These are phyloP conservation scores for Torulaspora gathmanii DNA, from an alignment of 805 yeast species.

Conservation along the genomic window DNA sequence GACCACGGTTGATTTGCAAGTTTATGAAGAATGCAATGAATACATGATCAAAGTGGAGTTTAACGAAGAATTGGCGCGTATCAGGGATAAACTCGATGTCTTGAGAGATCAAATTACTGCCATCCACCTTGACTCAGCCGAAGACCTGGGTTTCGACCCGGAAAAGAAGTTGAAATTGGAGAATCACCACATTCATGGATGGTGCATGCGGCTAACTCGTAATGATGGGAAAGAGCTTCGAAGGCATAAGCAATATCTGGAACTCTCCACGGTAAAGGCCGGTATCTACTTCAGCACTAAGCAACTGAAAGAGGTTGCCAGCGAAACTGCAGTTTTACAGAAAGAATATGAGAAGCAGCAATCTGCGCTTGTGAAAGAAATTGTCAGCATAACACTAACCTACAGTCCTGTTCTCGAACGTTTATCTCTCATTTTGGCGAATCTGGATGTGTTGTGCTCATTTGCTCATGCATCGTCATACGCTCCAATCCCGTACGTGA, in stretches of 20 bases:
- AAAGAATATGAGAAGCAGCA: slow-evolving; percentile 72
- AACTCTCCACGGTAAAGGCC: slow-evolving; percentile 87
- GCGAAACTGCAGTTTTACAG: slow-evolving; percentile 53
- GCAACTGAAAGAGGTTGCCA: slow-evolving; percentile 54
- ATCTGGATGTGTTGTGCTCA: slow-evolving; percentile 75
- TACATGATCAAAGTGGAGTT: slow-evolving; percentile 85
- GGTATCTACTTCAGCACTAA: slow-evolving; percentile 88
- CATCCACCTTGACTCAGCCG: slow-evolving; percentile 61
- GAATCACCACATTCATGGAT: slow-evolving; percentile 81
- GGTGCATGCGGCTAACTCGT: slow-evolving; percentile 92
- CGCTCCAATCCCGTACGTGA: slow-evolving; percentile 77
- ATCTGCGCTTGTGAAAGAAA: slow-evolving; percentile 72
- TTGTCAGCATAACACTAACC: slow-evolving; percentile 72
- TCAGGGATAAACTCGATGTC: slow-evolving; percentile 53
- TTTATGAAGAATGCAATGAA: slow-evolving; percentile 69
- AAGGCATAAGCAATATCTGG: slow-evolving; percentile 52
- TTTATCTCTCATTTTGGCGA: slow-evolving; percentile 58
- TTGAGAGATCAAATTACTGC: slow-evolving; percentile 51
- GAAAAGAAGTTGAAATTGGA: slow-evolving; percentile 89
- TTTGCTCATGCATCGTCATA: slow-evolving; percentile 81
- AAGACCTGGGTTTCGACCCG: slow-evolving; percentile 72
- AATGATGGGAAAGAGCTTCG: slow-evolving; percentile 80
- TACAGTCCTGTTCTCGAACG: slow-evolving; percentile 74
- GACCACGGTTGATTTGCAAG: slow-evolving; percentile 82
- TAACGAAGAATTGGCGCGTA: slow-evolving; percentile 65